Conservation (phyloP, 2,329 filamentous ascomycete species). For the Aspergillus ibericus region DNA sequence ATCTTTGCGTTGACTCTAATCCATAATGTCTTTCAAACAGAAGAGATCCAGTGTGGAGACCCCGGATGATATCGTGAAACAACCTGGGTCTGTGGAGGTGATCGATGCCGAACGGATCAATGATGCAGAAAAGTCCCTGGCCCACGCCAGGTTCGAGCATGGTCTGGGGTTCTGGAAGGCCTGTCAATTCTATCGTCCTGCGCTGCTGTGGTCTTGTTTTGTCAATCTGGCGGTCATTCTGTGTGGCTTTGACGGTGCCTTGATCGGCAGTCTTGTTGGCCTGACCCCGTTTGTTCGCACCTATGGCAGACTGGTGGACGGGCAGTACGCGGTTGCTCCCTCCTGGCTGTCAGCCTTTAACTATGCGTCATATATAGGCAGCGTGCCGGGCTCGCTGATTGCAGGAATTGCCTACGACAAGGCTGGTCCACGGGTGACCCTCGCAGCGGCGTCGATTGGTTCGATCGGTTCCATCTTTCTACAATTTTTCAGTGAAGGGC, state of each 20-base stretch:
- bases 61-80: neutral
- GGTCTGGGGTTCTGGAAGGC: neutral
- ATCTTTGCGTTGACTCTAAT: neutral
- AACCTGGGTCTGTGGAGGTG: neutral
- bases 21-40: neutral
- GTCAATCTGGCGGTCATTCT: neutral
- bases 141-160: neutral
- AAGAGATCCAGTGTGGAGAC: neutral
- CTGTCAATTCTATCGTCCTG: neutral
- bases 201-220: neutral
- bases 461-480: slow-evolving; percentile 39
- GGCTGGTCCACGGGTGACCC: neutral
- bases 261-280: neutral
- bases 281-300: neutral
- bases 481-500: slow-evolving; percentile 48
- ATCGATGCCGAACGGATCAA: neutral
- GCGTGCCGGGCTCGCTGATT: neutral
- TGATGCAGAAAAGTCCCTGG: neutral
- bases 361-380: neutral
- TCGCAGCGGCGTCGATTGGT: neutral
- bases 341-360: neutral
- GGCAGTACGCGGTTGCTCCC: neutral
- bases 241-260: neutral
- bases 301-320: neutral
- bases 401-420: neutral